phyloP scores from a whole-genome alignment of 1,284 basidiomycete species.

The Moesziomyces sp. region DNA sequence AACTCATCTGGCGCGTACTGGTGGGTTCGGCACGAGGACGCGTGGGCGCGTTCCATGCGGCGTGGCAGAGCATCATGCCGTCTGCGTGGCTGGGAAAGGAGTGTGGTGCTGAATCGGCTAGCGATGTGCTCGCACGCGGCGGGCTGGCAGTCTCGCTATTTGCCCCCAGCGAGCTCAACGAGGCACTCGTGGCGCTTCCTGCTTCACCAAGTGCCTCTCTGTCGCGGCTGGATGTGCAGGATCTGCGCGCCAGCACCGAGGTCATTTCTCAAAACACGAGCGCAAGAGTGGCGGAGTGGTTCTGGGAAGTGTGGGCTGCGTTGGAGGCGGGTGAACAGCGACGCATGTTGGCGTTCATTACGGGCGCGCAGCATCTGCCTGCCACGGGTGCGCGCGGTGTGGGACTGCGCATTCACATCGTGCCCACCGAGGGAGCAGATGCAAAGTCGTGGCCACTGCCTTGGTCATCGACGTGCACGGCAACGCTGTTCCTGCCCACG shows the following conservation, averaged over 20 bases:
- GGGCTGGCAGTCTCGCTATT: conserved; percentile 43
- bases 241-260: conserved; percentile 31
- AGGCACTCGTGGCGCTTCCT: conserved; percentile 26
- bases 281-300: conserved; percentile 4
- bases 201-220: background rate
- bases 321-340: conserved; percentile 33
- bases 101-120: conserved; percentile 12
- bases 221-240: conserved; percentile 35
- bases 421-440: conserved; percentile 11
- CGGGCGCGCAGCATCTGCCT: conserved; percentile 53
- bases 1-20: conserved; percentile 30
- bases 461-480: conserved; percentile 58
- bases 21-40: conserved; percentile 25
- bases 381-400: conserved; percentile 42
- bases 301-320: conserved; percentile 46
- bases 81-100: conserved; percentile 6
- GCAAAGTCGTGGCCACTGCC: conserved; percentile 41
- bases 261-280: conserved; percentile 5
- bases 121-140: conserved; percentile 19
- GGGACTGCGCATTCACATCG: conserved; percentile 50
- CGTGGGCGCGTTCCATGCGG: conserved; percentile 26
- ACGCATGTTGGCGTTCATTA: conserved; percentile 54
- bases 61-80: conserved; percentile 35
- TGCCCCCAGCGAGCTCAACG: conserved; percentile 12
- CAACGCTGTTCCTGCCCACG: conserved; percentile 52